Evolutionary conservation across 164 flowering plant genomes (phyloP).

Genomic region (Amborella trichopoda): DNA sequence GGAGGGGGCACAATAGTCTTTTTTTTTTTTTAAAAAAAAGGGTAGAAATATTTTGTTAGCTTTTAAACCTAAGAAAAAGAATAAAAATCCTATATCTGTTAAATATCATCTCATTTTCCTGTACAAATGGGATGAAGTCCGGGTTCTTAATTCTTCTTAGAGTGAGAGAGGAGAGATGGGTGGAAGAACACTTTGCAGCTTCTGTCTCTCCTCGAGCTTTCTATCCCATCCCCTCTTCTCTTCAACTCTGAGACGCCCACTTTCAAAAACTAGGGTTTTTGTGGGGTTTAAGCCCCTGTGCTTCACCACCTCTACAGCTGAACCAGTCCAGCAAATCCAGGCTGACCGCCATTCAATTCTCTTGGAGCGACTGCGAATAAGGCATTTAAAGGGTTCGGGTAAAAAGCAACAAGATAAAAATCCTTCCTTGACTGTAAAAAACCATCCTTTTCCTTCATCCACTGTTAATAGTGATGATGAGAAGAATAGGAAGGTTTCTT

Average conservation of each 20-base stretch:
- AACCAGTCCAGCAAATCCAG: slow-evolving; percentile 17
- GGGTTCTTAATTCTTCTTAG: too few relatives aligned
- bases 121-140: too few relatives aligned
- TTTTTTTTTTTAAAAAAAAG: too few relatives aligned
- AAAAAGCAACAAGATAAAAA: slow-evolving; percentile 10
- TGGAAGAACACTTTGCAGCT: slow-evolving; percentile 38
- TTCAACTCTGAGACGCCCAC: slow-evolving; percentile 17
- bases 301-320: slow-evolving; percentile 25
- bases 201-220: slow-evolving; percentile 31
- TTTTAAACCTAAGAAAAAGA: too few relatives aligned
- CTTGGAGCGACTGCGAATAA: slow-evolving; percentile 55
- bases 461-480: slow-evolving; percentile 1
- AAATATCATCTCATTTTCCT: too few relatives aligned
- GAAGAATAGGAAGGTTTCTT: slow-evolving; percentile 12
- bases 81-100: too few relatives aligned
- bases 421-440: too few relatives aligned
- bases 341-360: slow-evolving; percentile 58
- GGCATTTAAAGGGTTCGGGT: slow-evolving; percentile 56
- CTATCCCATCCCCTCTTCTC: slow-evolving; percentile 24
- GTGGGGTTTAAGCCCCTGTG: slow-evolving; percentile 48
- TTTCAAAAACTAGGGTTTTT: slow-evolving; percentile 27
- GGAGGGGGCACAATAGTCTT: too few relatives aligned
- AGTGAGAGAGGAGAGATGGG: slow-evolving; percentile 22
- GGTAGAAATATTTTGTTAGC: too few relatives aligned
- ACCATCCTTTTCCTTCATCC: too few relatives aligned